Evolutionary conservation across 78 protist species (phyloP).

Genomic region (Dictyostelium discoideum): DNA sequence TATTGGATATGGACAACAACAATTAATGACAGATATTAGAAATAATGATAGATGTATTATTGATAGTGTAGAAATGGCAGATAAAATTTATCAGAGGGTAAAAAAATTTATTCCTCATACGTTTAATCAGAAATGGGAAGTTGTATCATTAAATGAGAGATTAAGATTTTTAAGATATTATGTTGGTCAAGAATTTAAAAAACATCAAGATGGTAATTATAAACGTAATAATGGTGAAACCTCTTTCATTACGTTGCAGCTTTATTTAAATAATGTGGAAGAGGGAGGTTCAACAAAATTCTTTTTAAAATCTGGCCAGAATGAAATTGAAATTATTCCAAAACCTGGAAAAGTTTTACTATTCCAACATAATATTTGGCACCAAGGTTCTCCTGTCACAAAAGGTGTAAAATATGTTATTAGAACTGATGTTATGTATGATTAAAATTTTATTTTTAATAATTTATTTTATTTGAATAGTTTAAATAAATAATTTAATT

Average conservation of each 20-base stretch:
- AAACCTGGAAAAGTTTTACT: conserved; percentile 28
- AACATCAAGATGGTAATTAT: conserved; percentile 34
- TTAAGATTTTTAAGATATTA: conserved; percentile 37
- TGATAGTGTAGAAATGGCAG: conserved; percentile 60
- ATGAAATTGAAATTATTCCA: neutral
- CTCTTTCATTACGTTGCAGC: conserved; percentile 17
- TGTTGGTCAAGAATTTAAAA: conserved; percentile 35
- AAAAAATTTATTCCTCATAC: neutral
- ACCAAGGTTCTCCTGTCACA: neutral
- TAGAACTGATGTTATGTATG: conserved; percentile 74
- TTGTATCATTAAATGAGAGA: conserved; percentile 39
- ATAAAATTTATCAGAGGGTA: conserved; percentile 21
- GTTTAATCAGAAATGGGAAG: neutral
- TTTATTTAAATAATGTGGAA: conserved; percentile 28
- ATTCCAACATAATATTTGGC: conserved; percentile 49
- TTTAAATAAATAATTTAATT: no score
- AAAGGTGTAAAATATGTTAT: conserved; percentile 51
- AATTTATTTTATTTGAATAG: no score
- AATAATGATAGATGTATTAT: conserved; percentile 68
- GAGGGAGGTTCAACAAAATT: conserved; percentile 56
- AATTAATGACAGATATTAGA: conserved; percentile 31
- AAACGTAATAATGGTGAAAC: conserved; percentile 2
- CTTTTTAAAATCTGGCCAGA: neutral
- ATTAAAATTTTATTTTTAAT: no score
- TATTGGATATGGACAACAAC: conserved; percentile 40